Percentiles rank a stretch among this genome's conserved stretches.
Conservation (phyloP, 495 filamentous ascomycete genomes). For the Hyaloscypha hepaticicola region DNA sequence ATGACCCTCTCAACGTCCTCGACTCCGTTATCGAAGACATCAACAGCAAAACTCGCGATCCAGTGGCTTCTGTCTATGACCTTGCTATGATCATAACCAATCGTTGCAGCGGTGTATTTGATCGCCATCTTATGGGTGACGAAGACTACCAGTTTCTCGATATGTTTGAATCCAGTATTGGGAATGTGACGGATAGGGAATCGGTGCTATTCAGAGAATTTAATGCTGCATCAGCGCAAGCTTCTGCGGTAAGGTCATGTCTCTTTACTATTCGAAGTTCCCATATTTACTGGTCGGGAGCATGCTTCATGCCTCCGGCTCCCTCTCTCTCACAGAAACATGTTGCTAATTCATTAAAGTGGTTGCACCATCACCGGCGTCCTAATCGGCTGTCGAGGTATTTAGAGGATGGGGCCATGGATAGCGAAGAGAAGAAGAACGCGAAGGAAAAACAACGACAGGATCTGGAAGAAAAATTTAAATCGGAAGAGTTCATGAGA, state of each 20-base stretch:
- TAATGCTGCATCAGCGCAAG: conserved; percentile 59
- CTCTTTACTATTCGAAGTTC: too few species aligned
- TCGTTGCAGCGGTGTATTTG: conserved; percentile 64
- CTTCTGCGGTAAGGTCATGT: too few species aligned
- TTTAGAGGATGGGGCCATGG: conserved; percentile 14
- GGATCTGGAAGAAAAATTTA: conserved; percentile 14
- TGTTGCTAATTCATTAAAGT: too few species aligned
- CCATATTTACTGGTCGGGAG: too few species aligned
- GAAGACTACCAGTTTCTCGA: conserved; percentile 69
- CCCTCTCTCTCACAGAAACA: too few species aligned
- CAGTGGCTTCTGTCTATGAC: conserved; percentile 62
- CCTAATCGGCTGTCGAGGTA: conserved; percentile 40
- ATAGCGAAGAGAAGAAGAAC: conserved; percentile 20
- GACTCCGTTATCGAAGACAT: conserved; percentile 71
- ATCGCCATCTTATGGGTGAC: conserved; percentile 59
- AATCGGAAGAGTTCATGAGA: conserved; percentile 29
- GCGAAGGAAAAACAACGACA: conserved; percentile 30
- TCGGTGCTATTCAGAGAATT: conserved; percentile 63
- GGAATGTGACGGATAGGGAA: conserved; percentile 61
- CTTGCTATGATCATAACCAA: conserved; percentile 64
- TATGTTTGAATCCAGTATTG: conserved; percentile 70
- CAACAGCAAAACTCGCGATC: conserved; percentile 65
- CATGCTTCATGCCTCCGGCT: too few species aligned
- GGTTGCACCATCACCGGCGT: conserved; percentile 60
- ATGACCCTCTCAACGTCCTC: conserved; percentile 65